These are phyloP conservation scores for Candida saitoana DNA, from an alignment of 805 yeast genomes.

Conservation along the genomic window DNA sequence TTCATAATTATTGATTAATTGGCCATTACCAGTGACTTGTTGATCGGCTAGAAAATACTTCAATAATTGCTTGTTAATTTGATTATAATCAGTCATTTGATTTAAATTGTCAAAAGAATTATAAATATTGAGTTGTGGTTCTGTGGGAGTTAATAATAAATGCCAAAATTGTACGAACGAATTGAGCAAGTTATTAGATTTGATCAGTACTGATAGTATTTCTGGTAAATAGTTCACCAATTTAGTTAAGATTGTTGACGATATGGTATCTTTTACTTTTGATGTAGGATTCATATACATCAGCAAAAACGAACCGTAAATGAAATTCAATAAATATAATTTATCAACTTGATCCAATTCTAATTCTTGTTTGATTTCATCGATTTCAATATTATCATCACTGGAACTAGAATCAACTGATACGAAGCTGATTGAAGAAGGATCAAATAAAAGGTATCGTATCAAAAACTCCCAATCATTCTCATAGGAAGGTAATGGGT, in stretches of 20 bases:
- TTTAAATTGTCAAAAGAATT: slow-evolving; percentile 22
- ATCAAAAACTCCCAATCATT: slow-evolving; percentile 36
- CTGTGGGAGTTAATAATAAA: slow-evolving; percentile 14
- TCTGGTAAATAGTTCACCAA: slow-evolving; percentile 21
- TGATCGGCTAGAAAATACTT: slow-evolving; percentile 16
- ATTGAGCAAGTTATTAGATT: slow-evolving; percentile 13
- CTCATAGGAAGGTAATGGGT: slow-evolving; percentile 28
- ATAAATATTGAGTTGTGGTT: slow-evolving; percentile 15
- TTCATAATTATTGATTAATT: slow-evolving; percentile 6
- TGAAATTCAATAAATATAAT: slow-evolving; percentile 28
- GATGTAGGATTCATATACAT: slow-evolving; percentile 25
- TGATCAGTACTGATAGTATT: slow-evolving; percentile 20
- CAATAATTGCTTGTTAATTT: slow-evolving; percentile 20
- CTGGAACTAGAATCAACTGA: slow-evolving; percentile 10
- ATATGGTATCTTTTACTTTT: slow-evolving; percentile 11
- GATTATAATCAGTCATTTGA: slow-evolving; percentile 23
- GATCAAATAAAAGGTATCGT: slow-evolving; percentile 42
- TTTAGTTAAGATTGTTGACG: slow-evolving; percentile 16
- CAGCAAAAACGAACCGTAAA: slow-evolving; percentile 36
- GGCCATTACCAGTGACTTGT: slow-evolving; percentile 9
- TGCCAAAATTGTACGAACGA: slow-evolving; percentile 26
- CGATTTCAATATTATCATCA: slow-evolving; percentile 12
- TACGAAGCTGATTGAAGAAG: slow-evolving; percentile 28
- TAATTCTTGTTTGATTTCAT: slow-evolving; percentile 27
- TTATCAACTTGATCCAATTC: slow-evolving; percentile 22